Base-by-base conservation (phyloP, 805 yeast species). In the Sugiyamaella americana region DNA sequence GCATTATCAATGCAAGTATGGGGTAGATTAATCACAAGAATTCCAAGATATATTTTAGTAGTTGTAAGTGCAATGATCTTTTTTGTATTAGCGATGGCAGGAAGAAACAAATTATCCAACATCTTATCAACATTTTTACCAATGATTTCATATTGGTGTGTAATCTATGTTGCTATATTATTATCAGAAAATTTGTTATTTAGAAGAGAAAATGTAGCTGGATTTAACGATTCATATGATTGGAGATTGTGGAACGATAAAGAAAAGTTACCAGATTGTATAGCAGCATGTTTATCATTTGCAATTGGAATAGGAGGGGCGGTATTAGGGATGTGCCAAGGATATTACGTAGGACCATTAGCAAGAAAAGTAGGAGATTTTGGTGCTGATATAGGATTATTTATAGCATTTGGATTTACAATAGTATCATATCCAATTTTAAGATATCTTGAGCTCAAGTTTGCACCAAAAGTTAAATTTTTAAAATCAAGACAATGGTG, bases 81-180 rank as follows among this genome's bases (percentile, higher is more conserved):
- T 57, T 68, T 84, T 51, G 78, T 82, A 2, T 75, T 87, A 60
- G 81, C 95, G 1, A 66, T 86, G 49, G 89, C 76, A 19, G 96
- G 96, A 8, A 73, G 83, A 56, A 68, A 82, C 59, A 80, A 81
- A 55, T 83, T 87, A 60, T 71, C 86, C 47, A 71, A 78, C 2
- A 85, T 87, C 50, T 68, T 87, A 54, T 79, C 87, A 8, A 87
- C 87, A 58, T 87, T 87, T 65, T 68, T 87, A 57, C 95, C 96
- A 6, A 87, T 87, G 95, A 76, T 87, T 49, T 95, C 95, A 1
- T 87, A 87, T 66, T 87, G 96, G 96, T 77, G 85, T 47, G 78
- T 89, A 48, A 84, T 87, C 67, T 87, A 87, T 62, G 77, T 82
- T 56, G 74, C 77, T n/a, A 61, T 87, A 39, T 64, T 86, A 29